These are phyloP conservation scores for Dothiorella sarmentorum DNA, from an alignment of 2,329 filamentous ascomycete genomes.

Conservation along the genomic window DNA sequence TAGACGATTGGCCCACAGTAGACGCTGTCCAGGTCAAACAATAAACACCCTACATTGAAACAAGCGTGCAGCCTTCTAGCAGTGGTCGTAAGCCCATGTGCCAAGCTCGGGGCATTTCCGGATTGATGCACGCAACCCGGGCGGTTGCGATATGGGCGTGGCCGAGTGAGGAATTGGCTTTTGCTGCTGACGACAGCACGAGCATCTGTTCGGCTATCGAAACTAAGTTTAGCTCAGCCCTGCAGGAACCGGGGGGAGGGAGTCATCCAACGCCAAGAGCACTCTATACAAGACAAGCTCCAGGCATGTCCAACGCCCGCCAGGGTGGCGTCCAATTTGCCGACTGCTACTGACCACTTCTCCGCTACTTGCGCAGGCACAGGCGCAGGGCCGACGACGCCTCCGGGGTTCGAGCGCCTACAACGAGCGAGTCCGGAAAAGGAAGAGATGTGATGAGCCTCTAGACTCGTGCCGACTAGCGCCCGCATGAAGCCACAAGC, in stretches of 20 bases:
- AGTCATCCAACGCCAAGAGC: background rate
- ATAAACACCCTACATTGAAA: conserved; percentile 3
- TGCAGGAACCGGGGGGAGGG: background rate
- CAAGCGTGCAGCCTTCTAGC: background rate
- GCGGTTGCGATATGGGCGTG: background rate
- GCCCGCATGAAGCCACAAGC: background rate
- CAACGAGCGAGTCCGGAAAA: background rate
- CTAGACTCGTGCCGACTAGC: background rate
- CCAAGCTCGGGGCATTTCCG: background rate
- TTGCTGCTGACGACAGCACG: background rate
- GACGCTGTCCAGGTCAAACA: no score
- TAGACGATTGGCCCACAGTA: background rate
- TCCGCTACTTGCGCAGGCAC: background rate
- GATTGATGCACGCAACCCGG: background rate
- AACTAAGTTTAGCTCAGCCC: conserved; percentile 8
- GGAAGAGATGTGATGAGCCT: background rate
- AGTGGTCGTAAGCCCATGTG: background rate
- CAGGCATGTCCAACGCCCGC: background rate
- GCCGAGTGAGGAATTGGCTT: background rate
- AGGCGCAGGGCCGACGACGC: background rate
- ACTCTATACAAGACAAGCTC: background rate
- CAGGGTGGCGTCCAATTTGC: no score
- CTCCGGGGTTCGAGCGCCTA: background rate
- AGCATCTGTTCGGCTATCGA: background rate
- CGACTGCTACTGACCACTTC: background rate